Base-by-base conservation (phyloP, 306 rosid genomes). In the Cicer judaicum region DNA sequence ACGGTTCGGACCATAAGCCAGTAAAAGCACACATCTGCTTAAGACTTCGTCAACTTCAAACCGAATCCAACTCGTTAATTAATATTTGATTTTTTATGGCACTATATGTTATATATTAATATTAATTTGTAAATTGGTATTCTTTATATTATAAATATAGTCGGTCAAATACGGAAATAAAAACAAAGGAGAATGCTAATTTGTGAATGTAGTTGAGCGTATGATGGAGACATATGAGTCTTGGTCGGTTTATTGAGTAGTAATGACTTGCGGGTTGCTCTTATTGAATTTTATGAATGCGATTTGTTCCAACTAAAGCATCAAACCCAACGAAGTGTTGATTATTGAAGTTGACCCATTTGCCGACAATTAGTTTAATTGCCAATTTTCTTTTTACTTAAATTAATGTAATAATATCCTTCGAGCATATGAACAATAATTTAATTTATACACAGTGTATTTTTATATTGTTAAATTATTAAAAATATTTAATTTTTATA, bases 1-100 rank as follows among this genome's bases (percentile, higher is more conserved):
- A 72, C 19, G 82, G 90, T 57, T 92, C 90, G 1, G 93, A 92
- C 79, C 98, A 88, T 60, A 92, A 92, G 59, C 92, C 96, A 13
- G 93, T 92, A 1, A 89, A 78, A 75, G 93, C 91, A 44, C 90
- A 81, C 21, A 68, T 92, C 6, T 90, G 88, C 80, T 82, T 92
- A 72, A 81, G 68, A 78, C 83, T 75, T 67, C 53, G 24, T 63
- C 81, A 78, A 67, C 2, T 10, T 63, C 70, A 70, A 80, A 19
- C 52, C 2, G 8, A 55, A 24, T 54, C 62, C 12, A 21, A 40
- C 29, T 6, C 7, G 12, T 46, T 49, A 63, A 48, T 52, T 4
- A 5, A 10, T 4, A 1, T 41, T 41, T 24, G 13, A 47, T 57
- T 15, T 6, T 52, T 24, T 4, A 4, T 8, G 8, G 5, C 7